phyloP scores from a whole-genome alignment of 2,329 filamentous ascomycete genomes.

The Neofusicoccum cordaticola region DNA sequence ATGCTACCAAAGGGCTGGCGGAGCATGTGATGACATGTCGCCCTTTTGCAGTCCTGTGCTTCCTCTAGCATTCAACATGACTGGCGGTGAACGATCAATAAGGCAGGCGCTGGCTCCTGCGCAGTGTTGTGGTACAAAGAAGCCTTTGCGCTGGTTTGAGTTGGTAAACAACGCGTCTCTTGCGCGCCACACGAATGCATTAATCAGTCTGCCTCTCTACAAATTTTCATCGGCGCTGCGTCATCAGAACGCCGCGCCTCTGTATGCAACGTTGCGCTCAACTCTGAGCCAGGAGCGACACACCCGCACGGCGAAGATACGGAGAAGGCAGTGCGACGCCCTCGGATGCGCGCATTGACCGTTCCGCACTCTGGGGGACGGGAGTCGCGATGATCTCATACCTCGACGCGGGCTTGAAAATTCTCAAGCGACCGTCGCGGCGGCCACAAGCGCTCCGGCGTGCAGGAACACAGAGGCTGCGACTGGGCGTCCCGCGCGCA shows the following conservation, averaged over 20 bases:
- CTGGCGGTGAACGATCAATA: too few species aligned
- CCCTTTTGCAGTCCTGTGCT: too few species aligned
- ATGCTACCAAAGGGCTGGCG: too few species aligned
- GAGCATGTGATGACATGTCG: too few species aligned
- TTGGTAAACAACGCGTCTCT: neutral
- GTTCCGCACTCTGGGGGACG: neutral
- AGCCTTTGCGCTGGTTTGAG: neutral
- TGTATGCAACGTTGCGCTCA: too few species aligned
- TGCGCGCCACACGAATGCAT: neutral
- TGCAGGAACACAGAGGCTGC: neutral
- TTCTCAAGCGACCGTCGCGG: neutral
- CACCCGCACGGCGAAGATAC: neutral
- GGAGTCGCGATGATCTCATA: conserved; percentile 8
- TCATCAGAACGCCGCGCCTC: too few species aligned
- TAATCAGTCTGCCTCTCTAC: neutral
- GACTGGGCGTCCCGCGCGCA: neutral
- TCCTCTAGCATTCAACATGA: too few species aligned
- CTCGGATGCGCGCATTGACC: conserved; percentile 2
- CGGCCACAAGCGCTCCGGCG: neutral
- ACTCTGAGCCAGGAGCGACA: too few species aligned
- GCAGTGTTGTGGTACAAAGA: neutral
- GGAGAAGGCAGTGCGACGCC: neutral
- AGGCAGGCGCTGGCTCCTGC: too few species aligned
- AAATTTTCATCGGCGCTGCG: too few species aligned
- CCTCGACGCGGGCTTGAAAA: conserved; percentile 4